Percentiles rank a stretch among this genome's conserved stretches.
phyloP scores from a whole-genome alignment of 73 alveolate species.

The Diophrys appendiculata region DNA sequence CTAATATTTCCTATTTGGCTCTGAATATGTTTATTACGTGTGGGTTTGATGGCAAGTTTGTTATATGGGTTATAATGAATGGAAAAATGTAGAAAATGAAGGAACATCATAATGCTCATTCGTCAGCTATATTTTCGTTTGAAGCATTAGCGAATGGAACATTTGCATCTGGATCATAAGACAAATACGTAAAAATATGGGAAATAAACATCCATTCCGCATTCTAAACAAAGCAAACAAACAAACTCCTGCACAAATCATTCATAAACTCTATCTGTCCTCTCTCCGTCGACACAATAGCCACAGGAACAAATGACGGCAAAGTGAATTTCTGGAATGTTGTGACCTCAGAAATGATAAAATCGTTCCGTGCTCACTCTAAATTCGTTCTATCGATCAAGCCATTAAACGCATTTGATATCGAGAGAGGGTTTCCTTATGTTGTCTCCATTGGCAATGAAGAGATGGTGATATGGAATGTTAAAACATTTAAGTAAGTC shows the following conservation, averaged over 20 bases:
- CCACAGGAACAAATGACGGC: not conserved
- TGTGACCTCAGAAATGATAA: not conserved
- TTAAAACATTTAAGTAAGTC: too few species aligned
- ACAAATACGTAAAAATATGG: not conserved
- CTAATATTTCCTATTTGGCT: not conserved
- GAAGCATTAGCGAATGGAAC: not conserved
- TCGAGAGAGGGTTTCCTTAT: not conserved
- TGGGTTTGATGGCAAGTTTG: not conserved
- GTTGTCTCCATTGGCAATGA: not conserved
- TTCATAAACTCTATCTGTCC: not conserved
- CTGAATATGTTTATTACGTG: not conserved
- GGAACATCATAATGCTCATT: not conserved
- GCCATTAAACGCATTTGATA: not conserved
- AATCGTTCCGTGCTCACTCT: not conserved
- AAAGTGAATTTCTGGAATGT: not conserved
- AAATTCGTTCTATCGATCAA: not conserved
- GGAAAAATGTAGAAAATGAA: not conserved
- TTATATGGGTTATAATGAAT: not conserved
- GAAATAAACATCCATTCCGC: not conserved
- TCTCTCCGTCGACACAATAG: not conserved
- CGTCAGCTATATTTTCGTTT: not conserved
- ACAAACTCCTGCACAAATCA: not conserved
- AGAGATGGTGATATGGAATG: not conserved
- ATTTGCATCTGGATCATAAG: not conserved
- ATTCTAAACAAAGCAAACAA: not conserved